These are phyloP conservation scores for Monilinia fructicola DNA, from an alignment of 2,329 filamentous ascomycete species.

Conservation along the genomic window DNA sequence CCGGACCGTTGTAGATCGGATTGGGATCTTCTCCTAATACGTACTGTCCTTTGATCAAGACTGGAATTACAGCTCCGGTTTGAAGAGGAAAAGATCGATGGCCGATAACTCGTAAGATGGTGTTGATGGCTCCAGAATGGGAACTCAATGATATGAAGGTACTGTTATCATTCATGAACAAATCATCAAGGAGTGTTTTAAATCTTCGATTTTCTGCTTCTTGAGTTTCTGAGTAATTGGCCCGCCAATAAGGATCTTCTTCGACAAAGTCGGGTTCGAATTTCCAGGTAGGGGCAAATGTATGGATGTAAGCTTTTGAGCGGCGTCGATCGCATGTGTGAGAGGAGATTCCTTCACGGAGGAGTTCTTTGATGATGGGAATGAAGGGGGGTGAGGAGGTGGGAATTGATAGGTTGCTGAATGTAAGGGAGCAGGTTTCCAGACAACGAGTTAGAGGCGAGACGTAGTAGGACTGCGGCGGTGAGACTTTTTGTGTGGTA, in stretches of 20 bases:
- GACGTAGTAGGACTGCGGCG: conserved; percentile 64
- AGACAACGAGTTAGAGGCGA: conserved; percentile 64
- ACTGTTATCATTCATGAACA: conserved; percentile 53
- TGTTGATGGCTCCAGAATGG: conserved; percentile 58
- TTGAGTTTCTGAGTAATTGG: conserved; percentile 46
- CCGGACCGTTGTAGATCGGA: conserved; percentile 14
- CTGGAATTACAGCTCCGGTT: conserved; percentile 69
- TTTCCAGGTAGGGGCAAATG: conserved; percentile 48
- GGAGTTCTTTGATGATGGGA: conserved; percentile 62
- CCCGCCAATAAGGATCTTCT: conserved; percentile 51
- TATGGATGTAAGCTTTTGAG: conserved; percentile 52
- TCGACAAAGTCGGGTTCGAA: conserved; percentile 65
- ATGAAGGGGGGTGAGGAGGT: conserved; percentile 53
- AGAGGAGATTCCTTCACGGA: conserved; percentile 66
- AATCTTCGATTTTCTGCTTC: conserved; percentile 51
- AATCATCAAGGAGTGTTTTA: conserved; percentile 53
- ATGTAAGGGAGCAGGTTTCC: conserved; percentile 62
- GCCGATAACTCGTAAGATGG: conserved; percentile 54
- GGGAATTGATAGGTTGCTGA: conserved; percentile 54
- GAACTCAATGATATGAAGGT: conserved; percentile 60
- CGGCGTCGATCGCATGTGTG: conserved; percentile 68
- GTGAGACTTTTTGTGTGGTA: conserved; percentile 53
- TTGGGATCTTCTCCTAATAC: conserved; percentile 31
- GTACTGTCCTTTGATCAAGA: conserved; percentile 60
- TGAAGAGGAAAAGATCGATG: conserved; percentile 61